These are phyloP conservation scores for Fusarium papillatum DNA, from an alignment of 2,329 filamentous ascomycete species.

Conservation along the genomic window DNA sequence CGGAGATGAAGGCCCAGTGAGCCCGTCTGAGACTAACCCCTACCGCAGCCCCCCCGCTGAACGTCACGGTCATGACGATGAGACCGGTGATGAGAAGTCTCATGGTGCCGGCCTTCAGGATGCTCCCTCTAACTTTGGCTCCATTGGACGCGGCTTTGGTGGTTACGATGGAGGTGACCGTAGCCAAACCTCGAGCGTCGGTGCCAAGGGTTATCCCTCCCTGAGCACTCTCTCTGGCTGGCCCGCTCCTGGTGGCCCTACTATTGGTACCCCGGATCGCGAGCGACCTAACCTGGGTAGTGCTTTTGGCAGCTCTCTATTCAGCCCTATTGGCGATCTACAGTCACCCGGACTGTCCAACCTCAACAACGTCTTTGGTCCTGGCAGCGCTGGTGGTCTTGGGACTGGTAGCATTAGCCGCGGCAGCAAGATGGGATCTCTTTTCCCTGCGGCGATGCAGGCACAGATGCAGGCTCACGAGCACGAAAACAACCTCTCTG, in stretches of 20 bases:
- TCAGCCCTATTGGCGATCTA: constrained; percentile 82
- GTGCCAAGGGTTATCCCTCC: constrained; percentile 78
- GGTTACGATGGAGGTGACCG: constrained; percentile 83
- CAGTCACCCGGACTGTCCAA: constrained; percentile 81
- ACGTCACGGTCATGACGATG: constrained; percentile 74
- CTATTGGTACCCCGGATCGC: constrained; percentile 77
- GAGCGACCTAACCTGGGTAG: constrained; percentile 68
- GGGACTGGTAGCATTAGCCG: constrained; percentile 78
- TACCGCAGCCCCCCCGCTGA: constrained; percentile 92
- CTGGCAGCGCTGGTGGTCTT: constrained; percentile 66
- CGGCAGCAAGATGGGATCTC: constrained; percentile 84
- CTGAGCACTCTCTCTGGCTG: constrained; percentile 75
- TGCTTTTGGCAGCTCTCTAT: constrained; percentile 84
- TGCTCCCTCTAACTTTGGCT: constrained; percentile 65
- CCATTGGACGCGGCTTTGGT: constrained; percentile 65
- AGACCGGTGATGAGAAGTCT: constrained; percentile 63
- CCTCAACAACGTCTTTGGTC: constrained; percentile 78
- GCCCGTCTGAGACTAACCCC: constrained; percentile 95
- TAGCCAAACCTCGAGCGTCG: constrained; percentile 92
- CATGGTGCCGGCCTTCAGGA: constrained; percentile 58
- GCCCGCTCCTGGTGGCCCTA: constrained; percentile 67
- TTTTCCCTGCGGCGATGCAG: constrained; percentile 93
- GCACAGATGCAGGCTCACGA: constrained; percentile 87
- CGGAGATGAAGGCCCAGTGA: constrained; percentile 78
- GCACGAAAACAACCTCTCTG: constrained; percentile 71